These are phyloP conservation scores for Colletotrichum siamense DNA, from an alignment of 2,329 filamentous ascomycete genomes.

Conservation along the genomic window DNA sequence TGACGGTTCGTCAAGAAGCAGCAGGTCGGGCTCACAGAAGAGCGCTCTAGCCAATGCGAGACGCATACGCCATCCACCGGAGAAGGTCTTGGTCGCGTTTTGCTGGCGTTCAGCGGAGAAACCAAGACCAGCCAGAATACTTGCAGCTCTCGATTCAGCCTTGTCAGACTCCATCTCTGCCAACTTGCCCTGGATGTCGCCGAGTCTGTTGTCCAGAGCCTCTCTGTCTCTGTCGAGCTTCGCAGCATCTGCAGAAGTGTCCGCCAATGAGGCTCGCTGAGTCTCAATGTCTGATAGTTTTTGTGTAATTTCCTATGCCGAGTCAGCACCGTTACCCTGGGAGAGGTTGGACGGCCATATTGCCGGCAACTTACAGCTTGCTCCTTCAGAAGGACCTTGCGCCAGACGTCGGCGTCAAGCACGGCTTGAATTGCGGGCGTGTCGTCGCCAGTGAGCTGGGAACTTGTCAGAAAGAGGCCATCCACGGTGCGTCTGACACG, in stretches of 20 bases:
- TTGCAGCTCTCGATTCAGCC: constrained; percentile 92
- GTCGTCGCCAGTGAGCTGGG: constrained; percentile 89
- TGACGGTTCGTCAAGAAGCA: constrained; percentile 97
- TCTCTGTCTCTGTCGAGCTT: constrained; percentile 87
- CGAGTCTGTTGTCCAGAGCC: constrained; percentile 86
- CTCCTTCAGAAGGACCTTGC: constrained; percentile 90
- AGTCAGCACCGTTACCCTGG: constrained; percentile 34
- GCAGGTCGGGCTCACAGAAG: constrained; percentile 95
- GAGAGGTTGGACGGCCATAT: not conserved
- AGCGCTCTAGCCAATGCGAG: constrained; percentile 91
- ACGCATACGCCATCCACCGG: constrained; percentile 99
- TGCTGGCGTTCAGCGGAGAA: constrained; percentile 95
- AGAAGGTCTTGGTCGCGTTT: constrained; percentile 95
- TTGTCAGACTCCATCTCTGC: constrained; percentile 99
- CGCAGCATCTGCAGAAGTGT: constrained; percentile 88
- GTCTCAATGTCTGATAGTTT: constrained; percentile 79
- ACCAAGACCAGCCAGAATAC: constrained; percentile 94
- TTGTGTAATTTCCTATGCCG: constrained; percentile 72
- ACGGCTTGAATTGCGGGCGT: constrained; percentile 95
- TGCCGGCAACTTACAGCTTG: constrained; percentile 72
- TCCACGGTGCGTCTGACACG: not conserved
- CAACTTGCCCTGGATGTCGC: constrained; percentile 89
- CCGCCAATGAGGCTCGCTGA: constrained; percentile 80
- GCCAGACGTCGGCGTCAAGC: constrained; percentile 96
- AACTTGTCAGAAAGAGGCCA: not conserved